These are phyloP conservation scores for Populus hybrid DNA, from an alignment of 441 rosid species.

Conservation along the genomic window DNA sequence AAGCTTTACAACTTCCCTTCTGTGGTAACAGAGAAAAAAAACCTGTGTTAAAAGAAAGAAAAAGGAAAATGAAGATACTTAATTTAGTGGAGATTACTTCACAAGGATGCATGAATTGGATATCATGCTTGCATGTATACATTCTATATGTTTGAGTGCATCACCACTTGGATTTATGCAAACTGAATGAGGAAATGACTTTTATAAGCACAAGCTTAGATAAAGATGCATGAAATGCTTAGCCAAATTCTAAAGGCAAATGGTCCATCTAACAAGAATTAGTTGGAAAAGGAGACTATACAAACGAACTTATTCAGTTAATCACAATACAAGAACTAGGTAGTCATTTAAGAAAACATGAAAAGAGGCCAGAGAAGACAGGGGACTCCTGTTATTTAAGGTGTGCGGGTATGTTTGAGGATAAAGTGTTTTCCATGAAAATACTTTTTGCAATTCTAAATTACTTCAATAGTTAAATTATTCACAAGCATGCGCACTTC, in stretches of 20 bases:
- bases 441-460: neutral
- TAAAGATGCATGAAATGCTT: neutral
- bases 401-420: neutral
- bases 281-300: neutral
- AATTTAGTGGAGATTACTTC: neutral
- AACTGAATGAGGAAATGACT: neutral
- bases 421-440: neutral
- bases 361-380: neutral
- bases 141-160: neutral
- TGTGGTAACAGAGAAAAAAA: constrained; percentile 20
- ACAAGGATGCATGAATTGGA: neutral
- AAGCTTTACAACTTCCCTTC: constrained; percentile 65
- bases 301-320: neutral
- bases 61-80: neutral
- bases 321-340: neutral
- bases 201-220: neutral
- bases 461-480: neutral
- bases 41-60: neutral
- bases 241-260: neutral
- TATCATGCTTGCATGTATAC: neutral
- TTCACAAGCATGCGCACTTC: neutral
- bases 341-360: neutral
- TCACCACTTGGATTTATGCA: neutral
- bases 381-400: neutral
- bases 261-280: neutral